Conservation (phyloP, 805 yeast genomes). For the Ogataea parapolymorpha region DNA sequence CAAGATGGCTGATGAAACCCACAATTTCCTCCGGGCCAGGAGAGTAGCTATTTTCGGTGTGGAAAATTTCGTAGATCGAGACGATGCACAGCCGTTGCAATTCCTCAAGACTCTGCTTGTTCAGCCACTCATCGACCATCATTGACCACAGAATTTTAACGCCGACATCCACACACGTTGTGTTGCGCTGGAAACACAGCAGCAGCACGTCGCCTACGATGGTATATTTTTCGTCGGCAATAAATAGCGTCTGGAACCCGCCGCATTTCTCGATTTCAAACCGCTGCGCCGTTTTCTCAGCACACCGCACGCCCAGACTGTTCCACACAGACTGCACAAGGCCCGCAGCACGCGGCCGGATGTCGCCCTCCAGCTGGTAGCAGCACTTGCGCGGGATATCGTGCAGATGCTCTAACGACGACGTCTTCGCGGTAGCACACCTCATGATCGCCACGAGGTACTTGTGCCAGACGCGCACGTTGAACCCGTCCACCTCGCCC, state of each 20-base stretch:
- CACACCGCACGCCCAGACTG: conserved; percentile 50
- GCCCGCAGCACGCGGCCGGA: conserved; percentile 56
- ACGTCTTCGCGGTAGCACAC: conserved; percentile 63
- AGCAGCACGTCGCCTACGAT: conserved; percentile 63
- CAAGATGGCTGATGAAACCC: conserved; percentile 48
- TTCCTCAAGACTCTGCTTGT: conserved; percentile 54
- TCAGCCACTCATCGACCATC: conserved; percentile 61
- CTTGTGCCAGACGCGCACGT: conserved; percentile 64
- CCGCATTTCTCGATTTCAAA: conserved; percentile 63
- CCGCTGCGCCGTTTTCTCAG: conserved; percentile 47
- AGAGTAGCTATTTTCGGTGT: conserved; percentile 46
- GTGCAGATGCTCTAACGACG: conserved; percentile 65
- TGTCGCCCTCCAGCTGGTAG: conserved; percentile 55
- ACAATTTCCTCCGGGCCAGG: conserved; percentile 56
- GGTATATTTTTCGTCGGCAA: conserved; percentile 51
- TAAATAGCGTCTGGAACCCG: conserved; percentile 67
- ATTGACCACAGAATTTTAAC: conserved; percentile 68
- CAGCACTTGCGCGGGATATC: conserved; percentile 74
- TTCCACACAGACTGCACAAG: conserved; percentile 70
- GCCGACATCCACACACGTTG: conserved; percentile 57
- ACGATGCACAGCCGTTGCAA: conserved; percentile 61
- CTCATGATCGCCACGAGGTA: conserved; percentile 56
- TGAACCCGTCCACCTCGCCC: conserved; percentile 49
- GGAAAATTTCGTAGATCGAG: conserved; percentile 64
- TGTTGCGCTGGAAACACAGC: conserved; percentile 65